phyloP scores from a whole-genome alignment of 208 protist genomes.

The Acanthamoeba culbertsoni region DNA sequence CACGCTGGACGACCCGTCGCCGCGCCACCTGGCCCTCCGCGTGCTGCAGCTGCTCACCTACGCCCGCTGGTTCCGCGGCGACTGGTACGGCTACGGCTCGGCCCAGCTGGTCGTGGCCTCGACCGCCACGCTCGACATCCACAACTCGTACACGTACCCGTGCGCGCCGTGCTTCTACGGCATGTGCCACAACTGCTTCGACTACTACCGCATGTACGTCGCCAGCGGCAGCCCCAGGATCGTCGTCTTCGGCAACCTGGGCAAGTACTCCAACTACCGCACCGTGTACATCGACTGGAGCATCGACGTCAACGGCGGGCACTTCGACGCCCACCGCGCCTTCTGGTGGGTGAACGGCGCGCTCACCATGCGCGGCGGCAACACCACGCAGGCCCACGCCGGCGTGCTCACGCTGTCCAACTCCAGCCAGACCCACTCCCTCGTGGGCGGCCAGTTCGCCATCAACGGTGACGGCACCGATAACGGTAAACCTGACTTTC shows the following conservation, averaged over 20 bases:
- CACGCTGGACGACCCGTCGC: not conserved
- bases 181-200: constrained; percentile 56
- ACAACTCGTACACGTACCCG: constrained; percentile 7
- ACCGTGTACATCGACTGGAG: constrained; percentile 43
- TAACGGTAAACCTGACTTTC: not conserved
- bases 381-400: not conserved
- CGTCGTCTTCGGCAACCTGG: not conserved
- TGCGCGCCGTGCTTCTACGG: constrained; percentile 11
- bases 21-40: not conserved
- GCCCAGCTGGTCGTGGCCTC: not conserved
- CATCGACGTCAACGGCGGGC: constrained; percentile 35
- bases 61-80: constrained; percentile 8
- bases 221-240: not conserved
- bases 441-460: not conserved
- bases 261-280: constrained; percentile 54
- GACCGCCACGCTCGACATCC: constrained; percentile 16
- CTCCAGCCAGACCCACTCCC: not conserved
- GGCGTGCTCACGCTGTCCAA: constrained; percentile 15
- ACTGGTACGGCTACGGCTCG: not conserved
- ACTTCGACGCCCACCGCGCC: not conserved
- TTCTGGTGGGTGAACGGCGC: constrained; percentile 11
- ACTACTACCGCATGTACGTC: constrained; percentile 27
- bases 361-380: constrained; percentile 47
- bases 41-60: constrained; percentile 36
- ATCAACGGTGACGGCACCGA: not conserved